Evolutionary conservation across 345 rosid species (phyloP).

Genomic region (Bruguiera gymnorhiza): DNA sequence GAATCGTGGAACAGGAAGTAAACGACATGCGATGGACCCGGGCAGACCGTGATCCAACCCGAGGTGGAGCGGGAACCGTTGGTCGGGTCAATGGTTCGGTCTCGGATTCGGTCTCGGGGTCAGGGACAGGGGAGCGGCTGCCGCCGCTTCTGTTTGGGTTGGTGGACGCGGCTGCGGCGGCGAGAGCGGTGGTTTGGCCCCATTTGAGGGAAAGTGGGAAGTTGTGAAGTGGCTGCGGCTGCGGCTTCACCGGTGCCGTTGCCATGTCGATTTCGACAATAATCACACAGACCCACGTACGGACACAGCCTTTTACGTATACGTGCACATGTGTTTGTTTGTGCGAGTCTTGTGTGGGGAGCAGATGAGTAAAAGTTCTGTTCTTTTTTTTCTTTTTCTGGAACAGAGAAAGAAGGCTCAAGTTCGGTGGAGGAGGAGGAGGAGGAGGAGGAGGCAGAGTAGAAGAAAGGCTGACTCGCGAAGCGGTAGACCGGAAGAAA

Average conservation of each 20-base stretch:
- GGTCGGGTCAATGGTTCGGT: conserved; percentile 31
- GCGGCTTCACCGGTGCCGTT: conserved; percentile 58
- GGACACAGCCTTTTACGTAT: too few relatives aligned
- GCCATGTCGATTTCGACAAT: conserved; percentile 25
- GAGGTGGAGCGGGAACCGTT: background rate
- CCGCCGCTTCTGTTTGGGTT: background rate
- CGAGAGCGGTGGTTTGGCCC: conserved; percentile 34
- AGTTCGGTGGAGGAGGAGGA: too few relatives aligned
- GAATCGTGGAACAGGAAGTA: conserved; percentile 25
- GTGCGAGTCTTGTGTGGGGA: too few relatives aligned
- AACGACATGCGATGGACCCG: conserved; percentile 51
- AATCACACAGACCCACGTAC: too few relatives aligned
- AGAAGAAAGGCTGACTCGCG: too few relatives aligned
- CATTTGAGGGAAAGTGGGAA: conserved; percentile 61
- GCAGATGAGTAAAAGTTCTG: background rate
- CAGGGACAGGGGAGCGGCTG: conserved; percentile 4
- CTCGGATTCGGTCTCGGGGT: conserved; percentile 30
- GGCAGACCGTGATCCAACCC: conserved; percentile 57
- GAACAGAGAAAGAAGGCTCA: too few relatives aligned
- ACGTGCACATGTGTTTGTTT: background rate
- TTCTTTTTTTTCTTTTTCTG: too few relatives aligned
- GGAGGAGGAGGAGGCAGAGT: too few relatives aligned
- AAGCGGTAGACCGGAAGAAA: too few relatives aligned
- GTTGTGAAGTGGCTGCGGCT: conserved; percentile 56
- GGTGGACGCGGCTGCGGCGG: conserved; percentile 6